Evolutionary conservation across 1,139 yeast species (phyloP).

Genomic region (Pichia sp.): DNA sequence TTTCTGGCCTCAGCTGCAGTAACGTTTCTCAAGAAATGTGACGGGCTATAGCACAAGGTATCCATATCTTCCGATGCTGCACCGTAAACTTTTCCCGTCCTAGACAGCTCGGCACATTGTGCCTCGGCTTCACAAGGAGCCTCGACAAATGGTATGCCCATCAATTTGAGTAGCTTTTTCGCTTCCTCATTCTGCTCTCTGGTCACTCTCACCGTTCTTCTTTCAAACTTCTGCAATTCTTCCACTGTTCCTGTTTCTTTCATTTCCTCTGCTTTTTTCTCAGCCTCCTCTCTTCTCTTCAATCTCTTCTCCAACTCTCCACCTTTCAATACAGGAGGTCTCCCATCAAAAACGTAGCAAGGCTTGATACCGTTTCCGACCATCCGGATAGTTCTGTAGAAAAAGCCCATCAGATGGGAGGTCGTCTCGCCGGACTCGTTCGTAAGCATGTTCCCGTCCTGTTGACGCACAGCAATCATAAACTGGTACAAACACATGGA

Average conservation of each 20-base stretch:
- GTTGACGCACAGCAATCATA: constrained; percentile 91
- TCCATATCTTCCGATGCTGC: constrained; percentile 99
- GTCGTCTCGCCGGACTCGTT: constrained; percentile 91
- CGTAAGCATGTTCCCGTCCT: constrained; percentile 91
- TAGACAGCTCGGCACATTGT: constrained; percentile 91
- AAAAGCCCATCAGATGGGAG: constrained; percentile 92
- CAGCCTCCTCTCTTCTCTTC: constrained; percentile 79
- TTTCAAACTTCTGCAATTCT: constrained; percentile 71
- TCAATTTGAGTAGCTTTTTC: constrained; percentile 64
- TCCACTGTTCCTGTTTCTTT: constrained; percentile 79
- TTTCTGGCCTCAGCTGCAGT: constrained; percentile 93
- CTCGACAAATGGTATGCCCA: constrained; percentile 92
- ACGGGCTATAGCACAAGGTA: constrained; percentile 87
- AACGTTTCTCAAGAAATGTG: constrained; percentile 75
- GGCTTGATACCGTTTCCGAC: constrained; percentile 93
- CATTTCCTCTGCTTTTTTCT: constrained; percentile 61
- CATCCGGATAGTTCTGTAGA: constrained; percentile 84
- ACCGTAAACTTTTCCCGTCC: constrained; percentile 84
- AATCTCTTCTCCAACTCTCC: constrained; percentile 88
- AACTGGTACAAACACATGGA: constrained; percentile 95
- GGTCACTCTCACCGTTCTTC: constrained; percentile 85
- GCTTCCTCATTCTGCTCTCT: constrained; percentile 93
- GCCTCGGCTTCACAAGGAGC: constrained; percentile 99
- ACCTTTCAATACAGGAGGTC: constrained; percentile 84
- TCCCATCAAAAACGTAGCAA: constrained; percentile 93